phyloP scores from a whole-genome alignment of 148 eudicot species.

The Amaranthus hypochondriacus region DNA sequence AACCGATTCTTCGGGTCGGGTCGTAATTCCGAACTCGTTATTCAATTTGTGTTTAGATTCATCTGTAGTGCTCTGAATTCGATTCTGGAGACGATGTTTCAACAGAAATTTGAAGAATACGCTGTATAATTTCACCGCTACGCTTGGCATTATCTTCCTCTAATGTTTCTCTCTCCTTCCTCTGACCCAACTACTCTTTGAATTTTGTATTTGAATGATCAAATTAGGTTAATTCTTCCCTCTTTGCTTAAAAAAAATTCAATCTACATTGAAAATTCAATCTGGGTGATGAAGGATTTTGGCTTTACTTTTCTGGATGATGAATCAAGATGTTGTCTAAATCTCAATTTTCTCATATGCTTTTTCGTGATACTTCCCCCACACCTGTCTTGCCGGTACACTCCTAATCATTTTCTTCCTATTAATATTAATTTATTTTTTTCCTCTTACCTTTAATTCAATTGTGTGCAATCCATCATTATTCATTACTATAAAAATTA shows the following conservation, averaged over 20 bases:
- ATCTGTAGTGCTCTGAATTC: slow-evolving; percentile 38
- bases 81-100: slow-evolving; percentile 75
- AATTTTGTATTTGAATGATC: neutral
- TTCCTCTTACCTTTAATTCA: too few relatives aligned
- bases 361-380: too few relatives aligned
- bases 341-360: neutral
- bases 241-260: neutral
- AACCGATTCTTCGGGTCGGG: slow-evolving; percentile 78
- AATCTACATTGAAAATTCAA: neutral
- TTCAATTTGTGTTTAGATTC: slow-evolving; percentile 23
- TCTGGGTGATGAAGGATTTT: too few relatives aligned
- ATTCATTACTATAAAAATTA: too few relatives aligned
- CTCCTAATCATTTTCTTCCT: too few relatives aligned
- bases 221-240: neutral
- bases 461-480: too few relatives aligned
- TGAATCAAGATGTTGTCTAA: neutral
- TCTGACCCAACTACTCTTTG: neutral
- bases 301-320: neutral
- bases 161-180: neutral
- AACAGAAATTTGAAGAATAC: slow-evolving; percentile 82
- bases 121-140: slow-evolving; percentile 90
- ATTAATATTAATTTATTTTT: too few relatives aligned
- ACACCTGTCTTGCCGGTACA: too few relatives aligned
- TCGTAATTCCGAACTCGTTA: slow-evolving; percentile 59
- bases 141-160: slow-evolving; percentile 67